These are phyloP conservation scores for Komagataella populi DNA, from an alignment of 805 yeast genomes.

Conservation along the genomic window DNA sequence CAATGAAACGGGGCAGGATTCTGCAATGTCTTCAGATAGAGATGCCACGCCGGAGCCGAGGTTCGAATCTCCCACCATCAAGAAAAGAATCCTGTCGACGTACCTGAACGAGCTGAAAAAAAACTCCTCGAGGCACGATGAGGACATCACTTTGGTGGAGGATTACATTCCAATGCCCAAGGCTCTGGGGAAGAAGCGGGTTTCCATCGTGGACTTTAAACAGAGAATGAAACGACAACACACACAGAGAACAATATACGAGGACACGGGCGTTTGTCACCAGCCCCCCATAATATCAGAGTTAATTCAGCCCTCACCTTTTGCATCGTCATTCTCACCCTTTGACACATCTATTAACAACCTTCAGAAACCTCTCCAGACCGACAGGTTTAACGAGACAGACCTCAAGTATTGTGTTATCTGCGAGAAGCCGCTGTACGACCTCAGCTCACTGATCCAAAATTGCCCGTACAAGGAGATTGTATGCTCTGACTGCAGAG, in stretches of 20 bases:
- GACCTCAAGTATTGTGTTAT: slow-evolving; percentile 41
- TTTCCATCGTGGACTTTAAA: slow-evolving; percentile 21
- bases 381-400: slow-evolving; percentile 19
- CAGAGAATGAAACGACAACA: slow-evolving; percentile 11
- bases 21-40: background rate
- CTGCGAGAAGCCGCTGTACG: slow-evolving; percentile 60
- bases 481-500: slow-evolving; percentile 51
- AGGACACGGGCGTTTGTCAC: slow-evolving; percentile 2
- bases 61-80: background rate
- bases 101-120: background rate
- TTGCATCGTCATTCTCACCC: slow-evolving; percentile 8
- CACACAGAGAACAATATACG: background rate
- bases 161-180: slow-evolving; percentile 1
- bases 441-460: slow-evolving; percentile 27
- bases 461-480: slow-evolving; percentile 28
- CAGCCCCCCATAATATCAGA: slow-evolving; percentile 3
- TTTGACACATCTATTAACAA: slow-evolving; percentile 7
- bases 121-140: background rate
- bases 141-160: slow-evolving; percentile 1
- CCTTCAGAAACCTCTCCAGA: slow-evolving; percentile 14
- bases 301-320: slow-evolving; percentile 3
- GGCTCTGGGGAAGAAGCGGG: slow-evolving; percentile 6
- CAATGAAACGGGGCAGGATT: background rate
- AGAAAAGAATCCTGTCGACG: background rate
- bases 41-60: background rate